phyloP scores from a whole-genome alignment of 2,329 filamentous ascomycete genomes.

The Calonectria leucothoes region DNA sequence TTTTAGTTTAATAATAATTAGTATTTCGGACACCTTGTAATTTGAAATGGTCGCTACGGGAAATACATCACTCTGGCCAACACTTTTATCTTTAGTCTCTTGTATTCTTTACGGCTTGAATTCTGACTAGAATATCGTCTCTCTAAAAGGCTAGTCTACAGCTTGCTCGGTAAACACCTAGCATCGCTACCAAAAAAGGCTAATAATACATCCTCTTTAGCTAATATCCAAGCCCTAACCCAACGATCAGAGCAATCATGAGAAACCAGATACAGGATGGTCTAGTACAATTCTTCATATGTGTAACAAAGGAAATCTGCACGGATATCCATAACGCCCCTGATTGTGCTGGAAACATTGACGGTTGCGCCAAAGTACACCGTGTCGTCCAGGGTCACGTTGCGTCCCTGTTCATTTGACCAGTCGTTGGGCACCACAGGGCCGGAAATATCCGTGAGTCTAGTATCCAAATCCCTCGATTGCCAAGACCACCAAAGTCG shows the following conservation, averaged over 20 bases:
- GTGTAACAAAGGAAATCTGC: background rate
- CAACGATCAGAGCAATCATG: background rate
- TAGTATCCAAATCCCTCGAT: background rate
- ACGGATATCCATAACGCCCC: background rate
- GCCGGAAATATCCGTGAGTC: background rate
- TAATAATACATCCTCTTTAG: too few relatives aligned
- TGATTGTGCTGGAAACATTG: background rate
- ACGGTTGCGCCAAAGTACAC: background rate
- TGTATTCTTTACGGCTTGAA: background rate
- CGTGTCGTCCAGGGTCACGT: background rate
- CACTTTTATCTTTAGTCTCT: background rate
- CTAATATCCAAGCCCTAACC: too few relatives aligned
- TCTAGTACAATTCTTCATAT: background rate
- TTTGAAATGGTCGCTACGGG: background rate
- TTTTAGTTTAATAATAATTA: background rate
- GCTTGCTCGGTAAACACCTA: too few relatives aligned
- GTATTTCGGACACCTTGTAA: background rate
- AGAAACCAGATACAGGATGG: background rate
- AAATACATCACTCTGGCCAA: background rate
- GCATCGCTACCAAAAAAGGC: background rate
- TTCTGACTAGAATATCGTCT: background rate
- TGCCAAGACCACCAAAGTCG: background rate
- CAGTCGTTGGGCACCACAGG: background rate
- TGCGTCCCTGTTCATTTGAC: background rate
- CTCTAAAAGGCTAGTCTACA: background rate